Base-by-base conservation (phyloP, 352 stramenopile genomes). In the Pilasporangium apinafurcum region DNA sequence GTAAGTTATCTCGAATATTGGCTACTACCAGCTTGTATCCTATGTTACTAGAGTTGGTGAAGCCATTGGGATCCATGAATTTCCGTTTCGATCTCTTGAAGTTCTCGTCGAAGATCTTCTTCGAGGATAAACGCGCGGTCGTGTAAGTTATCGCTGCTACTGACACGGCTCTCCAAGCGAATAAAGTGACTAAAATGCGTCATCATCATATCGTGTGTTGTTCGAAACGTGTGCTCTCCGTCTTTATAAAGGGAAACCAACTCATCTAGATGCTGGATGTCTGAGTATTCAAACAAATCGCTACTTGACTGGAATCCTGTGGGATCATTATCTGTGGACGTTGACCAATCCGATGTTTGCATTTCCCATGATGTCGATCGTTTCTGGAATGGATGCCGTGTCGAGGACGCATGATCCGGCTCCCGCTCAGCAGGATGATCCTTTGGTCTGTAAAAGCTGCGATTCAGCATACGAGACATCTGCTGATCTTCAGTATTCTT, bases 61-160 rank as follows among this genome's bases (percentile, higher is more conserved):
- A 58, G 41, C 44, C 51, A 53, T 4, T 53, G 44, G 12, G 51
- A 58, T 3, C 30, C 42, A 3, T 43, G 20, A 6, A 53, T 33
- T 29, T 65, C 56, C 5, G 10, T 27, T 12, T 67, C 52, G 10
- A 69, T 41, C 13, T 53, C 44, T n/a, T 40, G 44, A 9, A 86
- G 44, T 31, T 86, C 74, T 41, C 83, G 63, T 30, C 80, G 43
- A 12, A 89, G 43, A 36, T 89, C 77, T 2, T 75, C 64, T 51
- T 86, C 77, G n/a, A 89, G 61, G 14, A 69, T 44, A 9, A 78
- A 28, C 36, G 72, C 71, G 1, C 71, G 66, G 13, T 83, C 68
- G 21, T 62, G 65, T n/a, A 83, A 26, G 37, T 61, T 55, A 59
- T 60, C 75, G n/a, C n/a, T n/a, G 21, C 59, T 56, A 33, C 63